Base-by-base conservation (phyloP, 1,284 basidiomycete genomes). In the Leccinum subfulvum region DNA sequence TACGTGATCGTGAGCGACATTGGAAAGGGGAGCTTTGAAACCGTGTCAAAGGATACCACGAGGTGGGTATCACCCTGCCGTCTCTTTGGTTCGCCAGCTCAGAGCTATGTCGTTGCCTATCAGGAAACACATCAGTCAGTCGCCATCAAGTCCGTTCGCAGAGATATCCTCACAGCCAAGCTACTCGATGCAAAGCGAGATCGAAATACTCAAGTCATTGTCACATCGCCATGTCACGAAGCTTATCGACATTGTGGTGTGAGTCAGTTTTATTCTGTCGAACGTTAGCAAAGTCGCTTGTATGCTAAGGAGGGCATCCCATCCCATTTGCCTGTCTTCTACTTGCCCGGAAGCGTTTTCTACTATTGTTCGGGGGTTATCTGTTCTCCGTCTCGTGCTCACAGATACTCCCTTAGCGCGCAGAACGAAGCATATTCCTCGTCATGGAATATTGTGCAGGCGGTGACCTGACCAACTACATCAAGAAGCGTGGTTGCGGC, bases 381-480 rank as follows among this genome's bases (percentile, higher is more conserved):
- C 8, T 6, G 21, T 26, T 49, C 59, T 30, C 10, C 35, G 16
- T 49, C 30, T 59, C 33, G 18, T 33, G 16, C 64, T 75, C 55
- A 75, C 49, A 21, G 1, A n/a, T 37, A 37, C 55, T 63, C 61
- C 54, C 52, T 37, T 72, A 96, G 94, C 92, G 95, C 73, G 94
- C 94, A 28, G 92, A 96, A 69, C 85, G 87, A 62, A 89, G 96
- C 76, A 98, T 99, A 74, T 98, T 98, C 80, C 88, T 99, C 61
- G 91, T 99, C 73, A 99, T 99, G 91, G 95, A 97, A 71, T 98
- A 89, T 76, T 98, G 97, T 77, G 88, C 95, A 0, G 95, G 95
- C 4, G 95, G 95, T 13, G 97, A 99, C 76, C 86, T 99, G 53
- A 94, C 94, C 0, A 88, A 94, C 69, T 98, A 98, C 75, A 97